Evolutionary conservation across 1,139 yeast genomes (phyloP).

Genomic region (Insectozyma bohioensis): DNA sequence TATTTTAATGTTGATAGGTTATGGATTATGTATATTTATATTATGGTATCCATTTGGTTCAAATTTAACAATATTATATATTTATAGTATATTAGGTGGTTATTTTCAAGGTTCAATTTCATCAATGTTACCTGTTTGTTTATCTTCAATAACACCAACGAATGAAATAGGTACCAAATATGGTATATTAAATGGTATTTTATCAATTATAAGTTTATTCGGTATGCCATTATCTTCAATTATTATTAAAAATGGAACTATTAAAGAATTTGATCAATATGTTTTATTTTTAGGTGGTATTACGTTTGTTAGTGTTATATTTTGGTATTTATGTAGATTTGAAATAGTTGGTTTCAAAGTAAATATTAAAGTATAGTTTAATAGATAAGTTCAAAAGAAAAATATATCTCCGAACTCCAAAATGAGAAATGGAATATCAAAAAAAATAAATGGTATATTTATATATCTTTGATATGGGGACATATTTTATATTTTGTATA

Average conservation of each 20-base stretch:
- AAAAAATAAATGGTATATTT: too few relatives aligned
- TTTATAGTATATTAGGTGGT: slow-evolving; percentile 37
- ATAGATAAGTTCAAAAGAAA: too few relatives aligned
- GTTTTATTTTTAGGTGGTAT: slow-evolving; percentile 36
- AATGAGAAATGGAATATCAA: too few relatives aligned
- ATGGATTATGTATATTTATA: slow-evolving; percentile 30
- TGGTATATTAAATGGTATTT: slow-evolving; percentile 38
- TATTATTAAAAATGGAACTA: slow-evolving; percentile 36
- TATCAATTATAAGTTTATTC: slow-evolving; percentile 40
- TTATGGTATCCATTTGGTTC: slow-evolving; percentile 44
- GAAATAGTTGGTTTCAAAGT: slow-evolving; percentile 32
- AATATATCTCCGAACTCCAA: too few relatives aligned
- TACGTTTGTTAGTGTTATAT: slow-evolving; percentile 25
- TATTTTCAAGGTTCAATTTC: slow-evolving; percentile 30
- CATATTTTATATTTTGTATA: too few relatives aligned
- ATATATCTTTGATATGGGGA: too few relatives aligned
- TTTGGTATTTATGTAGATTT: slow-evolving; percentile 36
- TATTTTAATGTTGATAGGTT: slow-evolving; percentile 34
- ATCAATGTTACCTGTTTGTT: slow-evolving; percentile 41
- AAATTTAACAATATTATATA: slow-evolving; percentile 28
- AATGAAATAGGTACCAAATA: slow-evolving; percentile 42
- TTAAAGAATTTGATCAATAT: slow-evolving; percentile 32
- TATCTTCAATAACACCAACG: slow-evolving; percentile 39
- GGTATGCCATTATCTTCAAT: slow-evolving; percentile 46
- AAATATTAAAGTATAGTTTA: slow-evolving; percentile 32